Evolutionary conservation across 371 early-diverging fungal species (phyloP), one percentile per base, ranked within the genome.

Genomic region (Circinella umbellata): DNA sequence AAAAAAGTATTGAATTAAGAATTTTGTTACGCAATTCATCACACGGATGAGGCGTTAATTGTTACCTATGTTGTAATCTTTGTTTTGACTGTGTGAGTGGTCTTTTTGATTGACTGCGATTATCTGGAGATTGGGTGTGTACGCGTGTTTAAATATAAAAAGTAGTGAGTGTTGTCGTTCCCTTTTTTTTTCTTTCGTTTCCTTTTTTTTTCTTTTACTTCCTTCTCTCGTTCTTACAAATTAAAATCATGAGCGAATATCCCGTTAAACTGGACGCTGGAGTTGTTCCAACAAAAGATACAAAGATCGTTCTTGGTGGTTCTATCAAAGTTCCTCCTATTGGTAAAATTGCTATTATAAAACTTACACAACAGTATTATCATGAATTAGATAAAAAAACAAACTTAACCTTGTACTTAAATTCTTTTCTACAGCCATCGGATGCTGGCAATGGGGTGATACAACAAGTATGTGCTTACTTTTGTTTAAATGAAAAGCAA

Each of bases 371-470:
- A 27, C 27, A 27, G 27, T 27, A 27, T 27, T 27, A 27, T 27
- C 27, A 27, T 1, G 27, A 27, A 27, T 27, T 27, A 27, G 27
- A 27, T 27, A 27, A 27, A 27, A 27, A 27, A 27, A 27, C 27
- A 27, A 27, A 27, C 27, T 2, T 27, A 27, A 27, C 27, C 2
- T 27, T 27, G 2, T 27, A 0, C 2, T 27, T 2, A 27, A 27
- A 27, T 27, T 27, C 27, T 2, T 27, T 27, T 27, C 27, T 63
- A 36, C 51, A 78, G 86, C 86, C 36, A 79, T 87, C 51, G 87
- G 87, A 54, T 76, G 80, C 18, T 87, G 87, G 87, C 80, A 85
- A 61, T 87, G 84, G 84, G 87, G 87, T 17, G 87, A 82, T 69
- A 77, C 72, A 5, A 35, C 27, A 13, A 54, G 79, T 83, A 80